Base-by-base conservation (phyloP, 805 yeast species). In the Metschnikowia borealis region DNA sequence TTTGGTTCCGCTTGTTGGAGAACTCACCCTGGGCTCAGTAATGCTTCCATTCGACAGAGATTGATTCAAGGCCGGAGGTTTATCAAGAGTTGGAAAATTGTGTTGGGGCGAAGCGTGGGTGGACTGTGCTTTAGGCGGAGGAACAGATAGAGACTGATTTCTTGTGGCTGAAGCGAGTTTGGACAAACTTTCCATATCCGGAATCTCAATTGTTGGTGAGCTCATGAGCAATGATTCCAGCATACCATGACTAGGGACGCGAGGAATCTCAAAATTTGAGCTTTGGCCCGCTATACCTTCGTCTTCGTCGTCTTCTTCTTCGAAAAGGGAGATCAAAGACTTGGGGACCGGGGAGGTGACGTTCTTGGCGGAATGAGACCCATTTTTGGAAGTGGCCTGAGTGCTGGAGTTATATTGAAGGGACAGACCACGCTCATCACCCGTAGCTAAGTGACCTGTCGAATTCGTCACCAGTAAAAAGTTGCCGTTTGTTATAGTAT, bases 171-270 rank as follows among this genome's bases (percentile, higher is more conserved):
- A 45, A 14, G 58, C 50, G 38, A 64, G 62, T 15, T 61, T 61
- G 6, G 68, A 62, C 40, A 71, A 48, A 32, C 67, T 66, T 45
- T 80, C 84, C 78, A 84, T 81, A 54, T 77, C 82, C 4, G 92
- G 92, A 38, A 86, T 87, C 62, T 85, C 91, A 29, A 78, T 79
- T 2, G 85, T 74, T 1, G 89, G 85, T 0, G 86, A 79, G 8
- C 80, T 76, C 15, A 54, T 29, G 10, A 40, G 39, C 17, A 48
- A 48, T 21, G 49, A 38, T 5, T 48, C 55, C 5, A 52, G 51
- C 6, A 38, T 46, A 15, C 55, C 39, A 18, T 47, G 44, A 17
- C 39, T 46, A 5, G 58, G 56, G 18, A 52, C 44, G 32, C 52
- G 56, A 3, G 58, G 52, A 13, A 49, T 38, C 10, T 53, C 56